A percentile compares a stretch with the other conserved stretches of the same genome.
Conservation (phyloP, 768 basidiomycete genomes). For the Amanita molliuscula region DNA sequence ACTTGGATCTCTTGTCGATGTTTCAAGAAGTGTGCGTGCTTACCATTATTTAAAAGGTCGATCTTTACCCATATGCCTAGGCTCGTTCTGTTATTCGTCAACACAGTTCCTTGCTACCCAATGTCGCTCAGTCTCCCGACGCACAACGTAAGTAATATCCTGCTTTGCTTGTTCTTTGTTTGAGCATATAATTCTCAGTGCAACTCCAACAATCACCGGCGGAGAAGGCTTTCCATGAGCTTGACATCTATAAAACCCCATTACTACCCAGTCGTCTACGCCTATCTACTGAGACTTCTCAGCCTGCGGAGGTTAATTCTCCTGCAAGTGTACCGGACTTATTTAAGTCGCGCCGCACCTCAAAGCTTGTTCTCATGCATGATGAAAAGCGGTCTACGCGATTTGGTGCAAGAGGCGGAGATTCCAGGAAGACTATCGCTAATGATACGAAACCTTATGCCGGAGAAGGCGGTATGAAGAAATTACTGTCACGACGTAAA, state of each 20-base stretch:
- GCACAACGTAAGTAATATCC: neutral
- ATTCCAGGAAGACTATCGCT: slow-evolving; percentile 28
- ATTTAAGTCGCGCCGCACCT: slow-evolving; percentile 43
- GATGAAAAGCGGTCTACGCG: slow-evolving; percentile 44
- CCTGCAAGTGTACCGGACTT: slow-evolving; percentile 43
- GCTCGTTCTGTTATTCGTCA: slow-evolving; percentile 40
- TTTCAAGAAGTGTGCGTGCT: slow-evolving; percentile 41
- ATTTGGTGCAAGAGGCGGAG: slow-evolving; percentile 28
- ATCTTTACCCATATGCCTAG: slow-evolving; percentile 11
- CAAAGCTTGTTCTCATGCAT: slow-evolving; percentile 45
- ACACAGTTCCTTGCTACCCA: slow-evolving; percentile 41
- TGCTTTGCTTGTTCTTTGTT: neutral
- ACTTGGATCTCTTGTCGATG: slow-evolving; percentile 48
- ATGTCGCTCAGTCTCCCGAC: slow-evolving; percentile 23
- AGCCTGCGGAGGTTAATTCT: slow-evolving; percentile 22
- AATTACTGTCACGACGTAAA: slow-evolving; percentile 53
- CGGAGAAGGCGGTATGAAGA: slow-evolving; percentile 72
- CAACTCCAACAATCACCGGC: slow-evolving; percentile 35
- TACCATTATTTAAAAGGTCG: slow-evolving; percentile 2
- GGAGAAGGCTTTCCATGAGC: slow-evolving; percentile 58
- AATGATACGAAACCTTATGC: slow-evolving; percentile 70
- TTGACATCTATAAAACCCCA: slow-evolving; percentile 74
- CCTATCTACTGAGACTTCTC: slow-evolving; percentile 19
- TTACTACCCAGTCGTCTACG: slow-evolving; percentile 55
- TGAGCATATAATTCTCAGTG: slow-evolving; percentile 2